Evolutionary conservation across 495 filamentous ascomycete genomes (phyloP), one percentile per base, ranked within the genome.

Genomic region (Penicillium paxilli): DNA sequence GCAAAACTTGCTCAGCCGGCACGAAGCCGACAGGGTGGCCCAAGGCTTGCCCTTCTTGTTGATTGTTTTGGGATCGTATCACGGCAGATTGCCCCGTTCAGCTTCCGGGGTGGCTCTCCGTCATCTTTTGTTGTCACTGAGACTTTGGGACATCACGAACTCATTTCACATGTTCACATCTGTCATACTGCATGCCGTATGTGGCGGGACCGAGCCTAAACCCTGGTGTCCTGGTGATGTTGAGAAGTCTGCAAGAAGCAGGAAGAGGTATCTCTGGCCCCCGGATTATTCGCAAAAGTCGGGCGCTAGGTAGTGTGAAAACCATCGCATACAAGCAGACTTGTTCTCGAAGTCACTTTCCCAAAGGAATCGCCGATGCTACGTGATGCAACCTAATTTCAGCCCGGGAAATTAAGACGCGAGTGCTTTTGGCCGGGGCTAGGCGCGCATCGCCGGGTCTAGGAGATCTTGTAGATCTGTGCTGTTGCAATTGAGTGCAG

Each of bases 331-430:
- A 44, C 61, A 59, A 64, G 52, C 60, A 55, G 16, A 3, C 35
- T 66, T 66, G 46, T 20, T 14, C 44, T 20, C 44, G 46, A 44
- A 57, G 58, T 57, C 54, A 60, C 62, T 57, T 63, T 55, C 62
- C 59, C 50, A 58, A 56, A 58, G 14, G 47, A 48, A 57, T 53
- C 50, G 54, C 46, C 47, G 60, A 59, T 68, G 45, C 55, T 47
- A 64, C 63, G 55, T 58, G 54, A 66, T 62, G 63, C 65, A 68
- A 68, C 60, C 60, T 48, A 53, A 66, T 57, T 61, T 42, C 42
- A 40, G 12, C 11, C 41, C 57, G 63, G 60, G 63, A 60, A 63
- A 58, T 60, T 63, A 42, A 23, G 40, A 20, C 26, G 22, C 24
- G 40, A 46, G 44, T 45, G 25, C 22, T 21, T 23, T 38, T 44